These are phyloP conservation scores for Colletotrichum eremochloae DNA, from an alignment of 2,329 filamentous ascomycete genomes.

Conservation along the genomic window DNA sequence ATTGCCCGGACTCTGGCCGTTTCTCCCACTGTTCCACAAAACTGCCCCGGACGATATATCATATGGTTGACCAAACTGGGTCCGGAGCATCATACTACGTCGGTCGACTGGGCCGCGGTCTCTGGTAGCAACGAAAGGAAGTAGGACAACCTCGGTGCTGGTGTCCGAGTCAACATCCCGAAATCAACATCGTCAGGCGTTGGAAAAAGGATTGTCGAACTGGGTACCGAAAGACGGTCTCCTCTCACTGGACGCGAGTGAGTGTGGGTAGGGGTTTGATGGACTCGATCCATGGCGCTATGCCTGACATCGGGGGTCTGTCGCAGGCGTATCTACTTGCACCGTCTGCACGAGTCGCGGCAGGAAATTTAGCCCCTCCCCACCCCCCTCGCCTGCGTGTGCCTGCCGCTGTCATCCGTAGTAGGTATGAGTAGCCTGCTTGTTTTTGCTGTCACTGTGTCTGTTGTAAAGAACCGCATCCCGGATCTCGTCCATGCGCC, in stretches of 20 bases:
- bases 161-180: constrained; percentile 14
- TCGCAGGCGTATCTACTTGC: constrained; percentile 33
- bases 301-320: constrained; percentile 14
- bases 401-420: neutral
- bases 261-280: constrained; percentile 4
- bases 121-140: neutral
- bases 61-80: neutral
- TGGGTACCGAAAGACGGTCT: constrained; percentile 5
- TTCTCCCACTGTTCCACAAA: neutral
- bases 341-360: constrained; percentile 34
- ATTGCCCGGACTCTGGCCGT: neutral
- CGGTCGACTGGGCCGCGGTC: constrained; percentile 1
- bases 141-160: constrained; percentile 7
- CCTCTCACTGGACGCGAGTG: neutral
- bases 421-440: neutral
- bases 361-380: constrained; percentile 1
- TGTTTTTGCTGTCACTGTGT: neutral
- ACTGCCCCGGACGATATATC: constrained; percentile 2
- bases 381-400: neutral
- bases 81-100: constrained; percentile 11
- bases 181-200: constrained; percentile 2
- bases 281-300: constrained; percentile 15
- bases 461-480: neutral
- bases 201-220: neutral
- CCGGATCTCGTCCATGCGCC: neutral